Percentiles rank a stretch among this genome's conserved stretches.
Conservation (phyloP, 768 basidiomycete species). For the Nidularia pulvinata region DNA sequence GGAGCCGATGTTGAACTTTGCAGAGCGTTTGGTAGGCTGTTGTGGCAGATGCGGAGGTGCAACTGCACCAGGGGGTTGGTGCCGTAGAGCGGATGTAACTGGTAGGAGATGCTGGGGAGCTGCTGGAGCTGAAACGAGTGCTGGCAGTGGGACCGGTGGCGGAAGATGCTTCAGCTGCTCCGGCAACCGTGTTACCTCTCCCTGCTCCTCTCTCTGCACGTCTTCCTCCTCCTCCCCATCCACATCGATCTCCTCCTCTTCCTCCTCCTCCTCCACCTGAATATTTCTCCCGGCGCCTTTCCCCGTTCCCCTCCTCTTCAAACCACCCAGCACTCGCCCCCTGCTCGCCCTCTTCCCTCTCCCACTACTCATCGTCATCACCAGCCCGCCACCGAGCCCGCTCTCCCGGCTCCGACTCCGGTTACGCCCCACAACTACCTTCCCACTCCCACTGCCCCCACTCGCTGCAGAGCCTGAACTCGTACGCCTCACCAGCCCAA, state of each 20-base stretch:
- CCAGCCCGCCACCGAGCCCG: not conserved
- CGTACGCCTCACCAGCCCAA: not conserved
- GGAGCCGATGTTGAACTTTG: slow-evolving; percentile 59
- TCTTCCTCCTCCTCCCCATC: slow-evolving; percentile 5
- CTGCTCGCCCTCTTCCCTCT: slow-evolving; percentile 3
- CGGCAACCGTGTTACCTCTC: slow-evolving; percentile 1
- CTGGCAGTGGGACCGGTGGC: slow-evolving; percentile 4
- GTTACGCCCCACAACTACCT: not conserved
- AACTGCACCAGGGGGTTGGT: too few species aligned
- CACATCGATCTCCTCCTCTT: slow-evolving; percentile 7
- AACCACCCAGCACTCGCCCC: slow-evolving; percentile 3
- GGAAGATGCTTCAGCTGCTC: slow-evolving; percentile 10
- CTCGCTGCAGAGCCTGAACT: not conserved
- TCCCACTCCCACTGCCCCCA: not conserved
- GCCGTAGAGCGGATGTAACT: too few species aligned
- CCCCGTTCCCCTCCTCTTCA: slow-evolving; percentile 3
- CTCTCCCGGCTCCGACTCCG: slow-evolving; percentile 4
- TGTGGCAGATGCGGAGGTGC: too few species aligned
- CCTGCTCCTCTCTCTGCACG: slow-evolving; percentile 4
- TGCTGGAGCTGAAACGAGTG: slow-evolving; percentile 3
- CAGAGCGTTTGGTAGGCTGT: slow-evolving; percentile 7
- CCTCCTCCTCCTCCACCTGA: slow-evolving; percentile 5
- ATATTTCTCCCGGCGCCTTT: slow-evolving; percentile 3
- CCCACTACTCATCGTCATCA: slow-evolving; percentile 1
- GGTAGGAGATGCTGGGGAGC: too few species aligned